Conservation (phyloP, 1,284 basidiomycete species). For the Ustanciosporium gigantosporum region DNA sequence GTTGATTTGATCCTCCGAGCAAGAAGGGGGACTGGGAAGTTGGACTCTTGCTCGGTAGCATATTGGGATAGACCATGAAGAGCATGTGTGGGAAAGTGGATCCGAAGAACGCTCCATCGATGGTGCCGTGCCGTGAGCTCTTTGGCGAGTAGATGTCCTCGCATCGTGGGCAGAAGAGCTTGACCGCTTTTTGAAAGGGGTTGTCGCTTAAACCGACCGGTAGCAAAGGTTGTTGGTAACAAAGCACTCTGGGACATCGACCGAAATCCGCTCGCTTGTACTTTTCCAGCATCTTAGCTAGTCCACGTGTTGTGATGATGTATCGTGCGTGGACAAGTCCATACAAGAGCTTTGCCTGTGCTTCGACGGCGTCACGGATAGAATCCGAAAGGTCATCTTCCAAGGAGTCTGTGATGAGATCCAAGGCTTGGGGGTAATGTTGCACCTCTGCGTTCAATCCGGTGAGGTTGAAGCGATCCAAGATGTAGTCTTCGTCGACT, state of each 20-base stretch:
- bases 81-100: conserved; percentile 60
- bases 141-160: conserved; percentile 61
- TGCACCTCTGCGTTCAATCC: conserved; percentile 95
- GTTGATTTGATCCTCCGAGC: conserved; percentile 21
- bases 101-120: conserved; percentile 61
- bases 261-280: conserved; percentile 60
- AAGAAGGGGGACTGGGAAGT: conserved; percentile 46
- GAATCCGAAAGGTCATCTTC: conserved; percentile 56
- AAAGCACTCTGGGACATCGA: conserved; percentile 57
- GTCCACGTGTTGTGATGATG: conserved; percentile 56
- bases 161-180: conserved; percentile 59
- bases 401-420: conserved; percentile 77
- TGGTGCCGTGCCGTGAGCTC: conserved; percentile 56
- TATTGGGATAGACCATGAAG: conserved; percentile 70
- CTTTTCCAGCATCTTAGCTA: conserved; percentile 61
- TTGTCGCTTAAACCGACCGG: conserved; percentile 57
- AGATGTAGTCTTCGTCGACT: conserved; percentile 97
- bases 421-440: conserved; percentile 89
- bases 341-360: conserved; percentile 58
- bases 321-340: conserved; percentile 59
- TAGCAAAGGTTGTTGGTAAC: conserved; percentile 56
- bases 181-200: conserved; percentile 59
- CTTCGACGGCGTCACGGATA: conserved; percentile 53
- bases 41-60: conserved; percentile 67
- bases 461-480: conserved; percentile 96